Conservation (phyloP, 1,284 basidiomycete genomes). For the Ustilago trichophora region DNA sequence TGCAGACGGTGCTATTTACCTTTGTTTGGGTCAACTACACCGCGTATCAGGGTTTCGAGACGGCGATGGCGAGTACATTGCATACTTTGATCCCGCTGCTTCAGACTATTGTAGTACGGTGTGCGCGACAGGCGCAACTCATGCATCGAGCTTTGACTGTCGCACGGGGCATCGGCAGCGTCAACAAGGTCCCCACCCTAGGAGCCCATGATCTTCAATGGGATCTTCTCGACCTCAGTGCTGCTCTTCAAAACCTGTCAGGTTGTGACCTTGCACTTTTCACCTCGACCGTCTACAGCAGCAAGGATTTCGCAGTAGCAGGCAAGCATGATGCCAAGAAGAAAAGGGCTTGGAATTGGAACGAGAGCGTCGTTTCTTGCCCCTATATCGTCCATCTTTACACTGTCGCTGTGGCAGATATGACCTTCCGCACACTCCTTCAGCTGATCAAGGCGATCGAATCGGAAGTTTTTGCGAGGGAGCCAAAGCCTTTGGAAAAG, state of each 20-base stretch:
- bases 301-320: background rate
- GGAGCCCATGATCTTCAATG: slow-evolving; percentile 4
- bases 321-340: background rate
- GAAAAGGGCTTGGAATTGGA: too few species aligned
- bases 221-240: slow-evolving; percentile 14
- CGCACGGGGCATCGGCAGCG: too few species aligned
- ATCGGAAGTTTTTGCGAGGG: too few species aligned
- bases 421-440: slow-evolving; percentile 8
- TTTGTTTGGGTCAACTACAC: slow-evolving; percentile 35
- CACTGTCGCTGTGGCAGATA: background rate
- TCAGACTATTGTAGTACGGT: slow-evolving; percentile 19
- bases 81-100: slow-evolving; percentile 21
- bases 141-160: background rate
- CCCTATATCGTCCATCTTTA: slow-evolving; percentile 7
- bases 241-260: slow-evolving; percentile 12
- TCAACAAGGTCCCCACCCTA: too few species aligned
- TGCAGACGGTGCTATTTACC: slow-evolving; percentile 23
- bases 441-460: too few species aligned
- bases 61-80: slow-evolving; percentile 2
- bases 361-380: slow-evolving; percentile 10
- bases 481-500: too few species aligned
- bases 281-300: background rate
- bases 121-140: background rate
- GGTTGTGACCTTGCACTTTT: slow-evolving; percentile 11
- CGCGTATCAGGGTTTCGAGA: background rate